A percentile compares a stretch with the other conserved stretches of the same genome.
Conservation (phyloP, 495 filamentous ascomycete genomes). For the Viridothelium virens region DNA sequence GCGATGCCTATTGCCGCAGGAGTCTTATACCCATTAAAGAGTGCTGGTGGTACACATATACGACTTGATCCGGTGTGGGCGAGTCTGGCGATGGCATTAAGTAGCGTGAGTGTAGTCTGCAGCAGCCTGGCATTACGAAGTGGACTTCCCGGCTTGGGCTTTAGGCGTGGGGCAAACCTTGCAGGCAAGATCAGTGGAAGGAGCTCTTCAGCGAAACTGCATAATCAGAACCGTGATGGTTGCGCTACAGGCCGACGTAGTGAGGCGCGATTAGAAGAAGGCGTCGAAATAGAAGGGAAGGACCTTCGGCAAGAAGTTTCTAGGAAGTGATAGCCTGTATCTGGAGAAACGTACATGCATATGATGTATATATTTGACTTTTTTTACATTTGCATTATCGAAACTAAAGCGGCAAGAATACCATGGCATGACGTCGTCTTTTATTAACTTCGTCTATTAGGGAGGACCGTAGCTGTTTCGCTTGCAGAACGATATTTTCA, state of each 20-base stretch:
- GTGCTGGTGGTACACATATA: conserved; percentile 45
- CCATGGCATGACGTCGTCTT: too few species aligned
- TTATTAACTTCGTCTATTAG: too few species aligned
- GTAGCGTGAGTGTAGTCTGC: conserved; percentile 64
- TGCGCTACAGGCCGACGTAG: too few species aligned
- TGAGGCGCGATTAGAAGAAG: too few species aligned
- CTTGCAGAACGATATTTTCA: too few species aligned
- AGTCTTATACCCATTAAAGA: conserved; percentile 60
- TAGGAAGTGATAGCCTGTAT: too few species aligned
- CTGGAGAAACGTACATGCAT: too few species aligned
- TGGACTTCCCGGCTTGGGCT: conserved; percentile 26
- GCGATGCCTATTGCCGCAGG: conserved; percentile 81
- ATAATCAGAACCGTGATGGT: not conserved
- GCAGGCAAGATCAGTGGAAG: not conserved
- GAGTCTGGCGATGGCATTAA: conserved; percentile 76
- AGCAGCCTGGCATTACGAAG: conserved; percentile 30
- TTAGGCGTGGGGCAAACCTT: conserved; percentile 13
- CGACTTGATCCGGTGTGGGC: conserved; percentile 77
- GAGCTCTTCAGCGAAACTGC: not conserved
- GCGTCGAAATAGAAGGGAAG: not conserved
- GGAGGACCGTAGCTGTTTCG: too few species aligned
- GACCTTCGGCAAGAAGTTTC: not conserved
- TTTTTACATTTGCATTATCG: too few species aligned
- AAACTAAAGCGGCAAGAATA: too few species aligned
- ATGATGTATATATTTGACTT: too few species aligned